A percentile compares a stretch with the other conserved stretches of the same genome.
phyloP scores from a whole-genome alignment of 495 filamentous ascomycete genomes.

The Penicillium nucicola region DNA sequence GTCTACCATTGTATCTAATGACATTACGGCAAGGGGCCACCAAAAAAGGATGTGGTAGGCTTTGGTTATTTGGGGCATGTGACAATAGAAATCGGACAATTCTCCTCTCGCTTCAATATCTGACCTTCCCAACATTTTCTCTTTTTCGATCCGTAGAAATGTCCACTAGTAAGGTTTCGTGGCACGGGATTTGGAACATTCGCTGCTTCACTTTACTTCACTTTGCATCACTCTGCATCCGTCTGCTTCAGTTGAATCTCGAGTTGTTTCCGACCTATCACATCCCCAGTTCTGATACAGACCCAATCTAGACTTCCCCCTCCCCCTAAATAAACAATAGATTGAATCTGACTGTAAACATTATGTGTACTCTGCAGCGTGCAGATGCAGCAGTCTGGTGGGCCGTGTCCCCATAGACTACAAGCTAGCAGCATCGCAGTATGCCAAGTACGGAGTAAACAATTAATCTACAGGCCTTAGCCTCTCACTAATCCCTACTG shows the following conservation, averaged over 20 bases:
- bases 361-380: background rate
- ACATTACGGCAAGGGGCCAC: constrained; percentile 43
- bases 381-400: background rate
- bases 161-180: constrained; percentile 5
- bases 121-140: too few relatives aligned
- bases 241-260: background rate
- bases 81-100: constrained; percentile 47
- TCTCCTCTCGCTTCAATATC: constrained; percentile 44
- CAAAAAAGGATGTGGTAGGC: constrained; percentile 38
- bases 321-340: background rate
- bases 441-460: background rate
- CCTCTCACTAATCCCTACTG: too few relatives aligned
- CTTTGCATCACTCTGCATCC: background rate
- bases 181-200: background rate
- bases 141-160: constrained; percentile 3
- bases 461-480: too few relatives aligned
- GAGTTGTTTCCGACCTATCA: background rate
- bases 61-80: constrained; percentile 42
- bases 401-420: background rate
- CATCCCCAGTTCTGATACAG: background rate
- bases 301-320: background rate
- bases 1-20: constrained; percentile 47
- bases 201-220: background rate
- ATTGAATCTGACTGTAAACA: background rate
- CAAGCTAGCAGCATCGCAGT: background rate